Base-by-base conservation (phyloP, 1,284 basidiomycete genomes). In the Coriolopsis trogii region DNA sequence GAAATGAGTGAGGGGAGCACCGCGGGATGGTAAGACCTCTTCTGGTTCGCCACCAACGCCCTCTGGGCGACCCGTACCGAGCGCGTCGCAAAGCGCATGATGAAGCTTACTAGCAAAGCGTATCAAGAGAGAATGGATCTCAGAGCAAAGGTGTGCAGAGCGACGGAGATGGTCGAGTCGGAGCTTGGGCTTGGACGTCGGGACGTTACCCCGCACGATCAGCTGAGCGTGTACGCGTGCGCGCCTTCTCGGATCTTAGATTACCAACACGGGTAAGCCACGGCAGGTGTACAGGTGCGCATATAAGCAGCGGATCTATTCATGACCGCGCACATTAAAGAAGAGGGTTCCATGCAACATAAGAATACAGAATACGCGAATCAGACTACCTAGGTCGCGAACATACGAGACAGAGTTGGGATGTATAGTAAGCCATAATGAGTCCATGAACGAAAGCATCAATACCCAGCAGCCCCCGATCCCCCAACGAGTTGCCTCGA, bases 1-100 rank as follows among this genome's bases (percentile, higher is more conserved):
- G 88, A 88, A 43, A 90, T 63, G 37, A 84, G 70, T 3, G 86
- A 87, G 1, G 90, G 86, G n/a, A 92, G 74, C 8, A 88, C 80
- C 3, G 84, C 80, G 6, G 85, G 78, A 78, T 90, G 85, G 65
- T 89, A 88, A 6, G 56, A 42, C 42, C 70, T 60, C 38, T 59
- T 29, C 42, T 29, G 39, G 39, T 45, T 51, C 41, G 31, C 48
- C 4, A 40, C 49, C 23, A 51, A 20, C 10, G 46, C 38, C 49
- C 46, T 46, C 41, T 52, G 58, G n/a, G 46, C 55, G 26, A 52
- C 30, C n/a, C 44, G 47, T 9, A 56, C 23, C 10, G 52, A 40
- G 41, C 47, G 41, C 4, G 44, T 41, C 24, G 55, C 53, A 20
- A 55, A 38, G 16, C 49, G 44, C 56, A 58, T 58, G 29, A n/a